Percentiles rank a stretch among this genome's conserved stretches.
Evolutionary conservation across 2,329 filamentous ascomycete genomes (phyloP).

Genomic region (Stachybotrys echinatus): DNA sequence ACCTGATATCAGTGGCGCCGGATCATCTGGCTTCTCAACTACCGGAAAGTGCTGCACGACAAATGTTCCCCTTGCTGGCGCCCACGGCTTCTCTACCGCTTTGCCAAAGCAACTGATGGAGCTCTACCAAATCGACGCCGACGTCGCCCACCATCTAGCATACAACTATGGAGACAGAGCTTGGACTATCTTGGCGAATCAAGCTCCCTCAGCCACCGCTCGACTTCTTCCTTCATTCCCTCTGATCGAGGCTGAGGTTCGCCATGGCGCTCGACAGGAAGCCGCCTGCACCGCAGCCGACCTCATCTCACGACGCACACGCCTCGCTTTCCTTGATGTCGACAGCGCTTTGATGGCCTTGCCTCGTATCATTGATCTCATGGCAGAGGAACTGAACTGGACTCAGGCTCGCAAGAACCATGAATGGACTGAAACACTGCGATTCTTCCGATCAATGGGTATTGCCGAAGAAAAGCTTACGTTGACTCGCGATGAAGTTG

Average conservation of each 20-base stretch:
- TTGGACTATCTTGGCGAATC: slow-evolving; percentile 62
- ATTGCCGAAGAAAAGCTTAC: slow-evolving; percentile 21
- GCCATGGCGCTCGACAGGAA: slow-evolving; percentile 67
- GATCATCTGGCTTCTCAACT: slow-evolving; percentile 39
- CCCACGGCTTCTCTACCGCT: slow-evolving; percentile 58
- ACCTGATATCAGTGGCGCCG: slow-evolving; percentile 63
- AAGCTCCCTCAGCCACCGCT: slow-evolving; percentile 41
- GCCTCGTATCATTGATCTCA: slow-evolving; percentile 65
- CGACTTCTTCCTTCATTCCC: slow-evolving; percentile 63
- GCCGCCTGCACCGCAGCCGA: slow-evolving; percentile 69
- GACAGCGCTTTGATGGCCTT: slow-evolving; percentile 65
- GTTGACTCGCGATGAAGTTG: slow-evolving; percentile 14
- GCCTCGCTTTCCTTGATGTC: slow-evolving; percentile 71
- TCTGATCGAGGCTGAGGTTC: slow-evolving; percentile 68
- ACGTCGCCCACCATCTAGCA: slow-evolving; percentile 36
- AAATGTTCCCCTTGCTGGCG: slow-evolving; percentile 65
- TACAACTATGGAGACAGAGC: slow-evolving; percentile 50
- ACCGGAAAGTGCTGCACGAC: slow-evolving; percentile 73
- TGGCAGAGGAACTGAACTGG: slow-evolving; percentile 67
- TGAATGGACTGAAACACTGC: slow-evolving; percentile 48
- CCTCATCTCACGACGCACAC: slow-evolving; percentile 64
- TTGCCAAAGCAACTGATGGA: slow-evolving; percentile 28
- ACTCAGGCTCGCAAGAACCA: slow-evolving; percentile 49
- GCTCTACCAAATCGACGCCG: slow-evolving; percentile 29
- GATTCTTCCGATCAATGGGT: slow-evolving; percentile 41